Conservation (phyloP, 1,284 basidiomycete species). For the Rhodotorula sp. region DNA sequence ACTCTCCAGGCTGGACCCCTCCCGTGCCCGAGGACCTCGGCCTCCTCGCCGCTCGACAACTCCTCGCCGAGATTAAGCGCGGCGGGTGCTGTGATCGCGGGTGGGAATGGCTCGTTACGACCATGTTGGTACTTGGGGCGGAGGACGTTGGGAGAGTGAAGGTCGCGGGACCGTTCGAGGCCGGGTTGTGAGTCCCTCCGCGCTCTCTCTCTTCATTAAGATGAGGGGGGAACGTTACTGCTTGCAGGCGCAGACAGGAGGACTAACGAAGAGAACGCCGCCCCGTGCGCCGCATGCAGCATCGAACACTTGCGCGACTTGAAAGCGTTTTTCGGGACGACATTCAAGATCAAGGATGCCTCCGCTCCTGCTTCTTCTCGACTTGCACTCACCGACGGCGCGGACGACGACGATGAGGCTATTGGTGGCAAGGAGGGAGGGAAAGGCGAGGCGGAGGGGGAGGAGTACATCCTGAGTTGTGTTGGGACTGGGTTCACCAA, state of each 20-base stretch:
- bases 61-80: conserved; percentile 73
- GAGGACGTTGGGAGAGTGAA: conserved; percentile 90
- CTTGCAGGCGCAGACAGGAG: neutral
- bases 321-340: conserved; percentile 71
- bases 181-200: conserved; percentile 40
- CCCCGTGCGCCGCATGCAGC: conserved; percentile 53
- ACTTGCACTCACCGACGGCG: conserved; percentile 9
- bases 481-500: conserved; percentile 55
- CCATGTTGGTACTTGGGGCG: conserved; percentile 91
- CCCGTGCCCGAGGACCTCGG: conserved; percentile 91
- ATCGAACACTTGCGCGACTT: conserved; percentile 88
- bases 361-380: conserved; percentile 12
- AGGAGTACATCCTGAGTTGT: conserved; percentile 51
- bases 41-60: conserved; percentile 68
- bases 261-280: neutral
- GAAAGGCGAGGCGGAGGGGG: too few species aligned
- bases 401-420: conserved; percentile 31
- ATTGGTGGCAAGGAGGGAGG: conserved; percentile 8
- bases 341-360: conserved; percentile 56
- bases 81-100: conserved; percentile 89
- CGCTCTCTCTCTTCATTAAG: conserved; percentile 39
- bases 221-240: too few species aligned
- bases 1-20: conserved; percentile 11
- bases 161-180: conserved; percentile 63
- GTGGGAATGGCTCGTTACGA: conserved; percentile 82